phyloP scores from a whole-genome alignment of 805 yeast genomes.

The Ogataea degrootiae region DNA sequence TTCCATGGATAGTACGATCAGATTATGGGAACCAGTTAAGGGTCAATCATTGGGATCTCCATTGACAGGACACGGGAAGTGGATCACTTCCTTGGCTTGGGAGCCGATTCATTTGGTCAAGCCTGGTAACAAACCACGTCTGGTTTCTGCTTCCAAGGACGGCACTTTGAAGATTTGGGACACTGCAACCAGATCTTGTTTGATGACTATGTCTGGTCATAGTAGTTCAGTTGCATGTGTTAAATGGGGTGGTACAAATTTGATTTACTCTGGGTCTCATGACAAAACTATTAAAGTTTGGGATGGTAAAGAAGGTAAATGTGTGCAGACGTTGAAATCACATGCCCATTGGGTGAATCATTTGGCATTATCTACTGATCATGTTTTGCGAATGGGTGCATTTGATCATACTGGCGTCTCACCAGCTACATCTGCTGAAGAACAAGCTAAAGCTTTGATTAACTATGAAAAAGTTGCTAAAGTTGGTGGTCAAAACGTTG shows the following conservation, averaged over 20 bases:
- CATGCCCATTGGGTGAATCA: slow-evolving; percentile 99
- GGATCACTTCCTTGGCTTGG: slow-evolving; percentile 90
- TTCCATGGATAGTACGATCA: slow-evolving; percentile 84
- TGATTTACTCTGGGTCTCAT: slow-evolving; percentile 85
- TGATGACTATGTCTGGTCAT: slow-evolving; percentile 79
- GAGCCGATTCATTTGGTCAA: slow-evolving; percentile 83
- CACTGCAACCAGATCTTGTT: slow-evolving; percentile 58
- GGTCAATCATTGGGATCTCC: slow-evolving; percentile 76
- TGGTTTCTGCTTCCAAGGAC: slow-evolving; percentile 89
- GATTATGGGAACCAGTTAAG: slow-evolving; percentile 77
- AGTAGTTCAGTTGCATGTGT: slow-evolving; percentile 87
- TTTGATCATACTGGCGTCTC: slow-evolving; percentile 64
- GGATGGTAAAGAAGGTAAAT: slow-evolving; percentile 76
- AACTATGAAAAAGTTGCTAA: slow-evolving; percentile 61
- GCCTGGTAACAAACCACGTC: slow-evolving; percentile 60
- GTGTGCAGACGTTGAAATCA: slow-evolving; percentile 72
- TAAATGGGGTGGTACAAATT: slow-evolving; percentile 92
- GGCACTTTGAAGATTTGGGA: slow-evolving; percentile 91
- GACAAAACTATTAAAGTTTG: slow-evolving; percentile 92
- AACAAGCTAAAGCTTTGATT: slow-evolving; percentile 48
- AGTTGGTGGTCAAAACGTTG: slow-evolving; percentile 51
- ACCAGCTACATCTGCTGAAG: slow-evolving; percentile 42
- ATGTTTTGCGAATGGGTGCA: slow-evolving; percentile 81
- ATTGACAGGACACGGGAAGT: slow-evolving; percentile 76
- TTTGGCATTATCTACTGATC: slow-evolving; percentile 85